A percentile compares a stretch with the other conserved stretches of the same genome.
Conservation (phyloP, 129 eudicot species). For the Glebionis coronaria region DNA sequence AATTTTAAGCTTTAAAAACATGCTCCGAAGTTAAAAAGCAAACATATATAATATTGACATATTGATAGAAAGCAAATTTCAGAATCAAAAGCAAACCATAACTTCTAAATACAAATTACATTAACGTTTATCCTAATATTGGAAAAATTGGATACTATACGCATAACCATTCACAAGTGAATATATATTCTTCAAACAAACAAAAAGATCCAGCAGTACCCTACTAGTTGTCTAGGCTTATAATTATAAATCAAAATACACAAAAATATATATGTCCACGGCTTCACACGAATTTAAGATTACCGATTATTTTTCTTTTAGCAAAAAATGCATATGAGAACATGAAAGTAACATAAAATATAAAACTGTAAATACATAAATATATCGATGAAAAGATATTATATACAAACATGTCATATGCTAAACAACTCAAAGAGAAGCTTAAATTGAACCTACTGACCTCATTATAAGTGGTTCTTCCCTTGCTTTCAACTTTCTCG, state of each 20-base stretch:
- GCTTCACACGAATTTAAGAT: neutral
- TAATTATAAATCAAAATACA: neutral
- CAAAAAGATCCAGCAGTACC: constrained; percentile 4
- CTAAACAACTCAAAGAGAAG: constrained; percentile 16
- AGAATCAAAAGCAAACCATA: constrained; percentile 4
- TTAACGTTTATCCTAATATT: neutral
- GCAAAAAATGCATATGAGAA: neutral
- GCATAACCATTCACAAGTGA: neutral
- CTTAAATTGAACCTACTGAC: constrained; percentile 37
- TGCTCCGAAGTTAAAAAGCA: neutral
- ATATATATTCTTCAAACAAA: neutral
- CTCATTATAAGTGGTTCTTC: constrained; percentile 88
- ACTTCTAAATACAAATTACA: neutral
- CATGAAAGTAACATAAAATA: neutral
- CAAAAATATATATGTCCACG: no score
- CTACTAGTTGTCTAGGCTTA: neutral
- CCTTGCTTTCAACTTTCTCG: constrained; percentile 87
- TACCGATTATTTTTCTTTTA: neutral
- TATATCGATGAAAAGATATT: neutral
- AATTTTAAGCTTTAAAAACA: neutral
- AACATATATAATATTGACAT: neutral
- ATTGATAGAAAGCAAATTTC: constrained; percentile 4
- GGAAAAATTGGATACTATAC: neutral
- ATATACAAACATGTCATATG: neutral
- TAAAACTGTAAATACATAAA: no score